phyloP scores from a whole-genome alignment of 805 yeast genomes.

The Kazachstania taianensis region DNA sequence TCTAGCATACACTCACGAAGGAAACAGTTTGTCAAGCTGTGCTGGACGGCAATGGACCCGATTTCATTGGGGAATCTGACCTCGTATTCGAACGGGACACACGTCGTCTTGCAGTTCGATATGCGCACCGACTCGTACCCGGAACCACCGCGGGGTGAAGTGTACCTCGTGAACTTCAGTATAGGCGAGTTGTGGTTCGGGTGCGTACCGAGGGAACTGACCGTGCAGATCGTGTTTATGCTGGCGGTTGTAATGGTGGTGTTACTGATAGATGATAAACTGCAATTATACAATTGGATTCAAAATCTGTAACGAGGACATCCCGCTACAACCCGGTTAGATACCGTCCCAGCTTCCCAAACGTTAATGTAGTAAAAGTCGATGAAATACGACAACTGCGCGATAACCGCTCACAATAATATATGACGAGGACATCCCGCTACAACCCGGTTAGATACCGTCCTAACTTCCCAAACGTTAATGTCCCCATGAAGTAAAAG shows the following conservation, averaged over 20 bases:
- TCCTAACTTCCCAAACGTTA: conserved; percentile 62
- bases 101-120: neutral
- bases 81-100: neutral
- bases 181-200: conserved; percentile 10
- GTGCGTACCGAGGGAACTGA: conserved; percentile 5
- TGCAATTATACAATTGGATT: neutral
- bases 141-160: neutral
- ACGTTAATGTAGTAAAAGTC: conserved; percentile 54
- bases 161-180: conserved; percentile 3
- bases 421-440: too few species aligned
- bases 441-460: too few species aligned
- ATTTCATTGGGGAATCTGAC: conserved; percentile 11
- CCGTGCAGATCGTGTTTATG: neutral
- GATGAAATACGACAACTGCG: conserved; percentile 18
- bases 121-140: neutral
- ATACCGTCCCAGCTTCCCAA: conserved; percentile 50
- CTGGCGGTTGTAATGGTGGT: neutral
- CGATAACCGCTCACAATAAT: too few species aligned
- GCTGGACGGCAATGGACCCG: conserved; percentile 27
- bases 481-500: conserved; percentile 54
- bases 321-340: too few species aligned
- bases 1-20: neutral
- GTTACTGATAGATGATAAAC: neutral
- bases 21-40: conserved; percentile 13
- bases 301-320: too few species aligned